Evolutionary conservation across 2,329 filamentous ascomycete genomes (phyloP), one percentile per base, ranked within the genome.

Genomic region (Cladophialophora bantiana): DNA sequence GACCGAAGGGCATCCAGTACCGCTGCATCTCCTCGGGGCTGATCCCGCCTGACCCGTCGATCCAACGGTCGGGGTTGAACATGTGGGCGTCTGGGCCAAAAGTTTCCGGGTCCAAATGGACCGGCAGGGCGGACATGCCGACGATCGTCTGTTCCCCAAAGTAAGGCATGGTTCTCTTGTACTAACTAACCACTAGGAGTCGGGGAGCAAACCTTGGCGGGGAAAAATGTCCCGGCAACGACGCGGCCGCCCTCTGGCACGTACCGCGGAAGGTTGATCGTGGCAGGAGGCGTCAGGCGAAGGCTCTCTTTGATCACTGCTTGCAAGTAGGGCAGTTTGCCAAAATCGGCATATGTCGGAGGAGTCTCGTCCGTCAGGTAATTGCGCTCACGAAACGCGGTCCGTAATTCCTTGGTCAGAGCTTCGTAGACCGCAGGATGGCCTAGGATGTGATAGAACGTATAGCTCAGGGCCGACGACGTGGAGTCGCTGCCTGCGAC

Each of bases 1-100:
- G 55, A 4, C 55, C 55, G 38, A 58, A 58, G 55, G 55, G 55
- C 55, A 58, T 58, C 55, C 55, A 58, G 55, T 58, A 58, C 55
- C 55, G 55, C 42, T 58, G 55, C 55, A 58, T 58, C 55, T 58
- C 55, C 5, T 58, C 55, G 6, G 55, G 55, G 13, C 20, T 58
- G 55, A 58, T 58, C 38, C 55, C 55, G 9, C 55, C 55, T 13
- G 55, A 58, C 36, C 55, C 55, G 36, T 15, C 15, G 26, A 32
- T 42, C 55, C 55, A 58, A 10, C 55, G 55, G 38, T 58, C 55
- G 20, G 55, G 55, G 55, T 58, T 58, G 55, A 58, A 58, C 36
- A 45, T 45, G 20, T n/a, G 36, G n/a, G 55, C 55, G 20, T 58
- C 55, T 4, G 55, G 55, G 20, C 55, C 55, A 42, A 58, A 58